These are phyloP conservation scores for Trapa bicornis DNA, from an alignment of 345 rosid species.

Conservation along the genomic window DNA sequence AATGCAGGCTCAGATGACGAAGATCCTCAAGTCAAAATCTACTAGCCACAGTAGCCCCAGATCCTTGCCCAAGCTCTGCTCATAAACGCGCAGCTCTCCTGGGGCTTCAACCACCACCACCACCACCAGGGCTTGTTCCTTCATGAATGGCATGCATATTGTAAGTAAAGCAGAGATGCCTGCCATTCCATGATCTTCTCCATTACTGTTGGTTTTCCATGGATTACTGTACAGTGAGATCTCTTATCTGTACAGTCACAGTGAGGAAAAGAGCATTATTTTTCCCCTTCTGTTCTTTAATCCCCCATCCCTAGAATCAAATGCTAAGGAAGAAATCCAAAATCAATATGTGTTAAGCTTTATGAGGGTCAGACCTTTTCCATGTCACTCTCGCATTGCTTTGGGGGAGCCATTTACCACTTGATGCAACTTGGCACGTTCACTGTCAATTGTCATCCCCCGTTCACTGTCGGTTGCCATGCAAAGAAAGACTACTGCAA, in stretches of 20 bases:
- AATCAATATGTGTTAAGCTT: conserved; percentile 1
- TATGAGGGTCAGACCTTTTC: conserved; percentile 19
- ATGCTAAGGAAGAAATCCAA: not conserved
- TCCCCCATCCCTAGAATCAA: not conserved
- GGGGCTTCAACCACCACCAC: not conserved
- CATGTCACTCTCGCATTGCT: conserved; percentile 10
- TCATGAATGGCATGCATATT: not conserved
- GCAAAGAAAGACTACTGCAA: not conserved
- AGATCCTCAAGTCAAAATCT: conserved; percentile 49
- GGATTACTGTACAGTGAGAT: conserved; percentile 7
- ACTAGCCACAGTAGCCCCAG: conserved; percentile 34
- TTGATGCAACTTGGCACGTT: conserved; percentile 9
- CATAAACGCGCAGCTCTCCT: conserved; percentile 19
- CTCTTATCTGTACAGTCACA: conserved; percentile 24
- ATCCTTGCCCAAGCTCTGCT: conserved; percentile 79
- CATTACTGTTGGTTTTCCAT: not conserved
- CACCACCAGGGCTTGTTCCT: not conserved
- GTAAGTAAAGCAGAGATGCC: not conserved
- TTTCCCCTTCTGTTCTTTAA: not conserved
- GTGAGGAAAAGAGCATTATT: conserved; percentile 10
- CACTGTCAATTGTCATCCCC: not conserved
- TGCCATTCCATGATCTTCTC: no score
- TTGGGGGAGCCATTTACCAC: not conserved
- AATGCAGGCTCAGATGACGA: conserved; percentile 78
- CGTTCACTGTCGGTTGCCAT: not conserved